Evolutionary conservation across 179 eudicot species (phyloP).

Genomic region (Silene coronaria): DNA sequence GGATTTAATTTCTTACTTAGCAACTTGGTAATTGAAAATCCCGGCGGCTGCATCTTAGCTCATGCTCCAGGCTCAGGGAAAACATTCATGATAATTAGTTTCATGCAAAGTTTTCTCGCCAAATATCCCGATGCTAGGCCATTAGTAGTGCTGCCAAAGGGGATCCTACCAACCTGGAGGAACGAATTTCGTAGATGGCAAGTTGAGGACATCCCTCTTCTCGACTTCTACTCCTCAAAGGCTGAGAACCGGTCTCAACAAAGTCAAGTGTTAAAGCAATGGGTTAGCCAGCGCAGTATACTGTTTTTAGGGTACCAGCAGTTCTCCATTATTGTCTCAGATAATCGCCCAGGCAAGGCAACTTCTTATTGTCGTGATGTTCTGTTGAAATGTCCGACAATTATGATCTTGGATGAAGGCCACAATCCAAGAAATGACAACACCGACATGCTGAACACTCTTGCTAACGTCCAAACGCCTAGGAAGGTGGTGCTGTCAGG

Average conservation of each 20-base stretch:
- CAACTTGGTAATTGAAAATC: slow-evolving; percentile 63
- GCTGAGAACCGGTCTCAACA: slow-evolving; percentile 70
- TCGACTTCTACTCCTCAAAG: slow-evolving; percentile 70
- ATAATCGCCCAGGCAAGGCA: slow-evolving; percentile 28
- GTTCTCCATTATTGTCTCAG: slow-evolving; percentile 66
- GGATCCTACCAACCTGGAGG: slow-evolving; percentile 78
- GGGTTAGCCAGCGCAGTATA: slow-evolving; percentile 59
- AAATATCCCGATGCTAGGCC: slow-evolving; percentile 76
- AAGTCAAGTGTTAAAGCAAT: slow-evolving; percentile 54
- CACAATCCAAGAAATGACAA: slow-evolving; percentile 81
- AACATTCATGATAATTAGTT: slow-evolving; percentile 92
- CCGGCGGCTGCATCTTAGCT: slow-evolving; percentile 92
- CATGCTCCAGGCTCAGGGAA: slow-evolving; percentile 98
- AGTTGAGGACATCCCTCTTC: slow-evolving; percentile 65
- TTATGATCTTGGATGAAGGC: slow-evolving; percentile 83
- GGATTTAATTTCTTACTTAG: slow-evolving; percentile 78
- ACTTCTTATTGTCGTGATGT: slow-evolving; percentile 54
- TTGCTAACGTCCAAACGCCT: slow-evolving; percentile 63
- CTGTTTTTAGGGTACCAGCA: slow-evolving; percentile 77
- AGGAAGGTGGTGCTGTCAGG: slow-evolving; percentile 85
- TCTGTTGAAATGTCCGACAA: slow-evolving; percentile 45
- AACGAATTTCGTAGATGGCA: slow-evolving; percentile 83
- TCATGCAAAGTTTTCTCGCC: slow-evolving; percentile 81
- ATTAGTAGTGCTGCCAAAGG: slow-evolving; percentile 76
- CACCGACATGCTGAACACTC: slow-evolving; percentile 63